phyloP scores from a whole-genome alignment of 805 yeast species.

The Pichia thaimueangensis region DNA sequence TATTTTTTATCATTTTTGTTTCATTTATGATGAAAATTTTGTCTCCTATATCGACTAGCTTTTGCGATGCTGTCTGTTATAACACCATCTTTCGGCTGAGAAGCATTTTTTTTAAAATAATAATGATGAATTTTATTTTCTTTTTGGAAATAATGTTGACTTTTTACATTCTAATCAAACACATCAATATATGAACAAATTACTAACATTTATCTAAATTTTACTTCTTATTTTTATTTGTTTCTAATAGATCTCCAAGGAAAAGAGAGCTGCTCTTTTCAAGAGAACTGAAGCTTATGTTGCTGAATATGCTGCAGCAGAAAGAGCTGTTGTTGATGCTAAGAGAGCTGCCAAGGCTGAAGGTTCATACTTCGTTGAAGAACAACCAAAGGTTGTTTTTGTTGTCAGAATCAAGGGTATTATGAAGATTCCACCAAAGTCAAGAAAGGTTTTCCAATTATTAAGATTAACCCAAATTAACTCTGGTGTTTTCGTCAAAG shows the following conservation, averaged over 20 bases:
- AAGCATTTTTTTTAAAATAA: constrained; percentile 3
- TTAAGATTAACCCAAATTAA: constrained; percentile 90
- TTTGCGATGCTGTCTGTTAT: constrained; percentile 60
- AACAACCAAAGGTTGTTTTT: constrained; percentile 90
- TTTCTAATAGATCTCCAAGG: constrained; percentile 35
- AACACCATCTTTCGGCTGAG: constrained; percentile 78
- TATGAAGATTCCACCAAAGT: constrained; percentile 97
- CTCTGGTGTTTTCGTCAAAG: constrained; percentile 91
- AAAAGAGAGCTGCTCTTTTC: constrained; percentile 45
- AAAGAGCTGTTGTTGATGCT: constrained; percentile 79
- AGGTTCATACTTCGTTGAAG: constrained; percentile 92
- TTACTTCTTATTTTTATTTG: constrained; percentile 1
- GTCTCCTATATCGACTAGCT: constrained; percentile 52
- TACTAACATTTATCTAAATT: constrained; percentile 23
- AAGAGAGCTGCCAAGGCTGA: constrained; percentile 91
- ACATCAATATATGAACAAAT: neutral
- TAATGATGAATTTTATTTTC: neutral
- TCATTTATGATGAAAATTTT: constrained; percentile 42
- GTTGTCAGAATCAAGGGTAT: constrained; percentile 99
- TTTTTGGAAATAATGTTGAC: neutral
- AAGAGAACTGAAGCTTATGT: constrained; percentile 96
- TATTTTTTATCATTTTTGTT: no score
- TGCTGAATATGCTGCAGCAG: constrained; percentile 89
- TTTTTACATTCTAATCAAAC: no score
- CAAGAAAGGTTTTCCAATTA: constrained; percentile 96